Conservation (phyloP, 495 filamentous ascomycete genomes). For the Aspergillus bridgeri region DNA sequence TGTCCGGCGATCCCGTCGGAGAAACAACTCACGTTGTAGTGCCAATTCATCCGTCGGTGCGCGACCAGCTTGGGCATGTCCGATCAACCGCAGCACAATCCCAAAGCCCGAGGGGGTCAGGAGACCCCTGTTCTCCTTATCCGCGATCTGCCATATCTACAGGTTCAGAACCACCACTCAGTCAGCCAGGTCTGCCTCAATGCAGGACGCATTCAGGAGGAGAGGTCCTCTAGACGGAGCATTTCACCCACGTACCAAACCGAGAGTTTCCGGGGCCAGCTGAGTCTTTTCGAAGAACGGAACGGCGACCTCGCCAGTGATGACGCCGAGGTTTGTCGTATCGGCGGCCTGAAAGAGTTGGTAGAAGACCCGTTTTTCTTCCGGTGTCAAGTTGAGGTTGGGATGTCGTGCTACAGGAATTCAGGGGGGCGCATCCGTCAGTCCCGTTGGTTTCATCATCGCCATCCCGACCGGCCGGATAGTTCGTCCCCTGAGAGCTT, state of each 20-base stretch:
- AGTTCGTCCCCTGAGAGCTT: conserved; percentile 29
- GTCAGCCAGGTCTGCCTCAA: conserved; percentile 8
- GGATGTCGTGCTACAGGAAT: conserved; percentile 45
- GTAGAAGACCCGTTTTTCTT: conserved; percentile 90
- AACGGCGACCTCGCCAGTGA: conserved; percentile 93
- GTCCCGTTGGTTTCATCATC: conserved; percentile 21
- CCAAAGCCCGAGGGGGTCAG: conserved; percentile 89
- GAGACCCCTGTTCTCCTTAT: conserved; percentile 91
- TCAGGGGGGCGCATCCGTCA: conserved; percentile 21
- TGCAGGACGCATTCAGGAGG: background rate
- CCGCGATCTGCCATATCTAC: conserved; percentile 98
- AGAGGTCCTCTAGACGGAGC: background rate
- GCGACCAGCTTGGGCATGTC: conserved; percentile 85
- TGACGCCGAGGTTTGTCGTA: conserved; percentile 82
- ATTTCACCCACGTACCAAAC: conserved; percentile 62
- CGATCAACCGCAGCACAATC: conserved; percentile 87
- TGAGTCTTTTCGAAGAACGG: conserved; percentile 98
- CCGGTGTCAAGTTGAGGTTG: conserved; percentile 80
- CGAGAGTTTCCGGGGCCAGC: conserved; percentile 76
- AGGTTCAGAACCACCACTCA: background rate
- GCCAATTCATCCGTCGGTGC: conserved; percentile 76
- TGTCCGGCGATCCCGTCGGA: background rate
- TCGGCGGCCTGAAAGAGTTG: conserved; percentile 90
- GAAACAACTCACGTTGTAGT: conserved; percentile 52
- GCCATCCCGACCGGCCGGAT: conserved; percentile 10